Evolutionary conservation across 106 monocot species (phyloP), one percentile per base, ranked within the genome.

Genomic region (Apostasia ramifera): DNA sequence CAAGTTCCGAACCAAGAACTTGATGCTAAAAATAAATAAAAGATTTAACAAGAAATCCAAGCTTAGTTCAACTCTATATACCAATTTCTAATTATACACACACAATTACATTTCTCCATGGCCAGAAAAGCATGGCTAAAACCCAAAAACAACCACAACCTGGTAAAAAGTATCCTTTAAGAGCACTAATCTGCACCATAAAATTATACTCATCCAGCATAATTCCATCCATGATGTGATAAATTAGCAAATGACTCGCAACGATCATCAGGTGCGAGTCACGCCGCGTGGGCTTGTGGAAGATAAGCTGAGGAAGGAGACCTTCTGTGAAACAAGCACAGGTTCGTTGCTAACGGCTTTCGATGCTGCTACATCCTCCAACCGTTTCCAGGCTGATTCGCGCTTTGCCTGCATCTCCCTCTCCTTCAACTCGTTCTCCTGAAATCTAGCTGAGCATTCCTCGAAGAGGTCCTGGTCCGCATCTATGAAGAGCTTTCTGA

Each of bases 401-500:
- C 70, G 73, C 74, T 71, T 78, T 52, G 49, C 51, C 39, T 67
- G 71, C 10, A 45, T 14, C 41, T 66, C 72, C 40, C 14, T 68
- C 42, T 70, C 65, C 46, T 56, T 77, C 0, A 47, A 55, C 40
- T 71, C 70, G 4, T 64, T 55, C 38, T 72, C 72, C 67, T 78
- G 52, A 39, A 73, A 79, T 50, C 53, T 73, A 6, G 66, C 40
- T 8, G 61, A 68, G 67, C 78, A 78, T 3, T 73, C 60, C 53
- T 78, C 55, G 50, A 81, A 81, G 40, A 85, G 74, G 41, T 85
- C 81, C 9, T 61, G 78, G 71, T 81, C 81, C 8, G 69, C 56
- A 8, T 85, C 85, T 12, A 78, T 38, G 50, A 85, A 78, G 58
- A 85, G 71, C 62, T 78, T 76, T 48, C 81, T 49, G 40, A 85